phyloP scores from a whole-genome alignment of 2,329 filamentous ascomycete species.

The Phoma sp. region DNA sequence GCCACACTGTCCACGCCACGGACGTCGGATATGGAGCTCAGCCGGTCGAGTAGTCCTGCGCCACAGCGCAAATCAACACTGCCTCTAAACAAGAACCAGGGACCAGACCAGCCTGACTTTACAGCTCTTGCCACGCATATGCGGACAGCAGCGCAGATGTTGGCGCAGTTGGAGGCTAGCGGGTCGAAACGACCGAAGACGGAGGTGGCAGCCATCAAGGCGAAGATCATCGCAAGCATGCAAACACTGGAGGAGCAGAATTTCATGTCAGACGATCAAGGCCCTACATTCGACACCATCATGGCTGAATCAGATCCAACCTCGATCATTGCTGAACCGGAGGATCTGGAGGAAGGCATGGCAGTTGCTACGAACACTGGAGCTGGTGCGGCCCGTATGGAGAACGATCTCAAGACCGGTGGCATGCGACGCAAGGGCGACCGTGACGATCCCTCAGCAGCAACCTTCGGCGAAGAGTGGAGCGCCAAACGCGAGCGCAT shows the following conservation, averaged over 20 bases:
- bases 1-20: conserved; percentile 70
- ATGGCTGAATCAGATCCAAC: conserved; percentile 72
- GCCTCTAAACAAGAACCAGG: conserved; percentile 57
- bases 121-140: conserved; percentile 85
- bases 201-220: conserved; percentile 82
- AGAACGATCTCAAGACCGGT: conserved; percentile 86
- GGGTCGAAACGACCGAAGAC: conserved; percentile 79
- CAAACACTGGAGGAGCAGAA: conserved; percentile 85
- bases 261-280: conserved; percentile 74
- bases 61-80: conserved; percentile 66
- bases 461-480: conserved; percentile 88
- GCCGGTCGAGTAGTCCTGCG: conserved; percentile 71
- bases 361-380: conserved; percentile 66
- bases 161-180: conserved; percentile 80
- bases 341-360: conserved; percentile 63
- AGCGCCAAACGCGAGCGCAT: conserved; percentile 83
- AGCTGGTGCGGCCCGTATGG: conserved; percentile 82
- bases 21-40: conserved; percentile 71
- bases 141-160: conserved; percentile 85
- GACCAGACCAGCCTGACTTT: conserved; percentile 76
- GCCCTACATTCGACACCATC: conserved; percentile 80
- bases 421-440: conserved; percentile 81
- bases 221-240: conserved; percentile 90
- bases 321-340: conserved; percentile 54
- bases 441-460: conserved; percentile 82